Base-by-base conservation (phyloP, 2,329 filamentous ascomycete genomes). In the Aspergillus terreus region DNA sequence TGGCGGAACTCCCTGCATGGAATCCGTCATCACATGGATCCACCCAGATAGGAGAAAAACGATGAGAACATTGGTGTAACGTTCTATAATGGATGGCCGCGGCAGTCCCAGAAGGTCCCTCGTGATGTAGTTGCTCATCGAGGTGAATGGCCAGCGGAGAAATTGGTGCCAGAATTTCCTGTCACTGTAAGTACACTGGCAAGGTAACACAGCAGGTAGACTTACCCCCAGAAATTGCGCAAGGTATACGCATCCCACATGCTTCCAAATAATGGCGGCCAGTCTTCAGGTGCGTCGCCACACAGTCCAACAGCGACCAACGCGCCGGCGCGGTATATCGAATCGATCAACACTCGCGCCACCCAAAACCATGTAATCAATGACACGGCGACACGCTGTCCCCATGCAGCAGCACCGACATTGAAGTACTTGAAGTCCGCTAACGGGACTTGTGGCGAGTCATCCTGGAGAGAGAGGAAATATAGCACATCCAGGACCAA, bases 161-260 rank as follows among this genome's bases (percentile, higher is more conserved):
- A 61, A 36, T 40, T 67, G 65, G 43, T 67, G 65, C 64, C 64
- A 67, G 46, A 60, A 66, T 58, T 61, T 65, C 2, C 65, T 66
- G 23, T 23, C 23, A 23, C 23, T 23, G 23, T 23, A 6, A 23
- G 23, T 23, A 23, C 2, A 23, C 4, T 6, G 23, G 23, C 23
- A 23, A 23, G 23, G 2, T 23, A 23, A 23, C 23, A 23, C 5
- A 23, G 23, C 23, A 23, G 23, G 17, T 41, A 10, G 14, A 21
- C 38, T 15, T 41, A 41, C 38, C 38, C 38, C 38, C 38, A 41
- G 38, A 41, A 41, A 15, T 19, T 41, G 6, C 38, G 38, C 9
- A 41, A 10, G n/a, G 38, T 41, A 19, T 41, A 41, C 14, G 38
- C 38, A 19, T 41, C 38, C 38, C 17, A 19, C 14, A 41, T 19